These are phyloP conservation scores for Penicillium sp. DNA, from an alignment of 2,329 filamentous ascomycete genomes.

Conservation along the genomic window DNA sequence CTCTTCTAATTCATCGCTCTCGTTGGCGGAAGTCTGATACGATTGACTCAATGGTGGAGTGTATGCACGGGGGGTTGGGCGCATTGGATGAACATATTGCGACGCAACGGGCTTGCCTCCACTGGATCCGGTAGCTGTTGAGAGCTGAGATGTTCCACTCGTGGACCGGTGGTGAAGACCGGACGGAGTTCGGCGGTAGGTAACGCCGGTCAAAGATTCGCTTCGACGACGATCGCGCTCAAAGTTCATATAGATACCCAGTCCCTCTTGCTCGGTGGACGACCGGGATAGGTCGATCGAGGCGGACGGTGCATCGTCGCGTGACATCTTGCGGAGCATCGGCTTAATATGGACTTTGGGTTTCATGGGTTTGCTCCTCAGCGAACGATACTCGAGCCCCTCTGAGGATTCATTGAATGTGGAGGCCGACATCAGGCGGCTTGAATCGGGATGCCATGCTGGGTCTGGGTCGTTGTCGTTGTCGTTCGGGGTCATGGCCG, in stretches of 20 bases:
- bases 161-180: slow-evolving; percentile 56
- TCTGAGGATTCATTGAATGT: slow-evolving; percentile 19
- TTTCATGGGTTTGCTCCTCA: slow-evolving; percentile 27
- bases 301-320: slow-evolving; percentile 51
- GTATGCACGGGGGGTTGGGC: slow-evolving; percentile 59
- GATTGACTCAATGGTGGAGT: slow-evolving; percentile 57
- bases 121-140: slow-evolving; percentile 50
- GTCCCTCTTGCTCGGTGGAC: slow-evolving; percentile 59
- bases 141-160: slow-evolving; percentile 60
- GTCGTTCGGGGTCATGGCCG: slow-evolving; percentile 14
- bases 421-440: slow-evolving; percentile 9
- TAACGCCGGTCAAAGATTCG: slow-evolving; percentile 45
- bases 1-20: slow-evolving; percentile 49
- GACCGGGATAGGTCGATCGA: slow-evolving; percentile 61
- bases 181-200: slow-evolving; percentile 45
- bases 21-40: slow-evolving; percentile 53
- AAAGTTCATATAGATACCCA: slow-evolving; percentile 55
- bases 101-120: slow-evolving; percentile 52
- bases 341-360: slow-evolving; percentile 57
- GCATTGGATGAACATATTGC: slow-evolving; percentile 60
- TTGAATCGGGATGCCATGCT: slow-evolving; percentile 15
- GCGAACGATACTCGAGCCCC: slow-evolving; percentile 20
- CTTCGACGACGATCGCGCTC: slow-evolving; percentile 34
- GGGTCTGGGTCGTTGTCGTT: slow-evolving; percentile 19
- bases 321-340: slow-evolving; percentile 58